Evolutionary conservation across 1,139 yeast species (phyloP), one percentile per base, ranked within the genome.

Genomic region (Hansenula lynferdii): DNA sequence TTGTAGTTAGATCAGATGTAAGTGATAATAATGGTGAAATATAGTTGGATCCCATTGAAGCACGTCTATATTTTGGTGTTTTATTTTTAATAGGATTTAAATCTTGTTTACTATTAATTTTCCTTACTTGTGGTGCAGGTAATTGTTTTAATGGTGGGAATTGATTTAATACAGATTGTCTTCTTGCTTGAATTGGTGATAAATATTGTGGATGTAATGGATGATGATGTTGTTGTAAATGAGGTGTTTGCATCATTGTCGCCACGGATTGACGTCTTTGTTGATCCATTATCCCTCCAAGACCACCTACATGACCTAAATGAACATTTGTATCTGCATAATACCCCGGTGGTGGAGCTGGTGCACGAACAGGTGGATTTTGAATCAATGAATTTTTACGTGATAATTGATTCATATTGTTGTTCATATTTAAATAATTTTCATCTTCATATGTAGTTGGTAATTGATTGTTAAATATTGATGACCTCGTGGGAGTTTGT

Each of bases 1-100:
- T 82, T 22, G 90, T 80, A 6, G 92, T 74, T 34, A 92, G 65
- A 42, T 85, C 80, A 5, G 80, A 75, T 0, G 97, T 85, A 43
- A 90, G 66, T 1, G 96, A 96, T 42, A 77, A 72, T 17, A 86
- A 70, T 0, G 98, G 98, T n/a, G 96, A 85, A 28, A 87, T 76
- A 47, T 80, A 86, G 33, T 82, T 77, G 6, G 89, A 80, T 41
- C 83, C 82, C 31, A 85, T 77, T 1, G 90, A 76, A 8, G 95
- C 89, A 36, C 97, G 72, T 46, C 97, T 72, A 56, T 77, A 84
- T 59, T 81, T 82, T 1, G 96, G 95, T 42, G 74, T 79, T 18
- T 67, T 63, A 50, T 85, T 80, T 14, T 72, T 50, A 23, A 70
- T 66, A 0, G 96, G 96, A 23, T 69, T 69, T 48, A 87, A 65